Conservation (phyloP, 2,329 filamentous ascomycete species). For the Dryadomyces sulphureus region DNA sequence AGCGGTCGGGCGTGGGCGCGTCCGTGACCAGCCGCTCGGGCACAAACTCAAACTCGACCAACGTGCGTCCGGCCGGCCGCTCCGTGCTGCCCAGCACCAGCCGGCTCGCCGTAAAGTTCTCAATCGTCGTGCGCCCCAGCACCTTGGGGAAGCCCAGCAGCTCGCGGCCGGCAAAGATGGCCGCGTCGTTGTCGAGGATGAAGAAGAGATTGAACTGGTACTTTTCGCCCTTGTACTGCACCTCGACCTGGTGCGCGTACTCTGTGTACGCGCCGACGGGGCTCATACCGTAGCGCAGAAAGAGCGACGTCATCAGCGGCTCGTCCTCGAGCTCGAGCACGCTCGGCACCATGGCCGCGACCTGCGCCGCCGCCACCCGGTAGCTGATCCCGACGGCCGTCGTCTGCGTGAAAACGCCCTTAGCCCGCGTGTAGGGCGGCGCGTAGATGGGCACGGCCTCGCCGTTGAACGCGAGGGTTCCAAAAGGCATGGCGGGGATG, state of each 20-base stretch:
- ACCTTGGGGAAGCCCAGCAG: conserved; percentile 2
- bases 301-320: not conserved
- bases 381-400: not conserved
- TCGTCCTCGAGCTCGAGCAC: conserved; percentile 3
- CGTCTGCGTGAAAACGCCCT: conserved; percentile 1
- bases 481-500: not conserved
- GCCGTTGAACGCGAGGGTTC: not conserved
- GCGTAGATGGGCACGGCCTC: conserved; percentile 1
- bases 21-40: not conserved
- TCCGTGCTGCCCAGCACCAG: not conserved
- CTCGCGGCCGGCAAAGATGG: conserved; percentile 1
- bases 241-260: conserved; percentile 1
- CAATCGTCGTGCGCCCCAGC: not conserved
- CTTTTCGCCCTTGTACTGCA: not conserved
- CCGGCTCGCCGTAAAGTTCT: not conserved
- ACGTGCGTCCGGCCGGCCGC: not conserved
- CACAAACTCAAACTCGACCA: conserved; percentile 1
- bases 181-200: conserved; percentile 2
- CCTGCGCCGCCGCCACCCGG: not conserved
- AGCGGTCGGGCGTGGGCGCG: not conserved
- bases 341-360: not conserved
- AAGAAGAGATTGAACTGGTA: not conserved
- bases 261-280: conserved; percentile 1
- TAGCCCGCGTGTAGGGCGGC: not conserved
- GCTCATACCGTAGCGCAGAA: conserved; percentile 1